Conservation (phyloP, 176 grass and related monocot genomes). For the Olyra latifolia region DNA sequence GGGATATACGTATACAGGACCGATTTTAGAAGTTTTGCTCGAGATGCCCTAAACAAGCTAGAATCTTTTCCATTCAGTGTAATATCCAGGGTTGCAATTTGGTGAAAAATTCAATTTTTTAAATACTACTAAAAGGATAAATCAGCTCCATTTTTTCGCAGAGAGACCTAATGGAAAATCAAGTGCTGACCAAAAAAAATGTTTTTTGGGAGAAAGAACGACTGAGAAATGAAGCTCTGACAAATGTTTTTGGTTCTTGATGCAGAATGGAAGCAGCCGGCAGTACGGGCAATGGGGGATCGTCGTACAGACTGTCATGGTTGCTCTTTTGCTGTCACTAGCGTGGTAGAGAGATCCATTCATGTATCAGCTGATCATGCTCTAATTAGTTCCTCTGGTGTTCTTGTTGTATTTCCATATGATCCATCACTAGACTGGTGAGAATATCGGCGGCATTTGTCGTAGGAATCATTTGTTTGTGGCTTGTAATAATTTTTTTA, state of each 20-base stretch:
- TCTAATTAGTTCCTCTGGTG: slow-evolving; percentile 2
- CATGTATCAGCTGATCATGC: slow-evolving; percentile 4
- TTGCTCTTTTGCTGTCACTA: slow-evolving; percentile 34
- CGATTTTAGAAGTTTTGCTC: too few species aligned
- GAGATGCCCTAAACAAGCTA: too few species aligned
- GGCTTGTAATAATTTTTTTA: slow-evolving; percentile 37
- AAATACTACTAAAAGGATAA: not conserved
- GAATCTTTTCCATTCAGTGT: too few species aligned
- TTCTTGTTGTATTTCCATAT: not conserved
- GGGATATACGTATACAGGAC: too few species aligned
- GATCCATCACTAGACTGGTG: slow-evolving; percentile 2
- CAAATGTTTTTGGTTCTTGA: not conserved
- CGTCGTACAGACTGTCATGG: slow-evolving; percentile 34
- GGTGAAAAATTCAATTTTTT: not conserved
- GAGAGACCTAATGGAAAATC: too few species aligned
- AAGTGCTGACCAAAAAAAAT: too few species aligned
- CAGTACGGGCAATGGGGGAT: slow-evolving; percentile 10
- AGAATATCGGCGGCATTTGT: slow-evolving; percentile 33
- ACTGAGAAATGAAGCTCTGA: not conserved
- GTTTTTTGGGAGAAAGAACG: not conserved
- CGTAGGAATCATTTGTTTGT: slow-evolving; percentile 30
- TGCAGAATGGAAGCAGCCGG: slow-evolving; percentile 30
- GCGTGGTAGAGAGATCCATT: slow-evolving; percentile 34
- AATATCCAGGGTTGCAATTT: not conserved
- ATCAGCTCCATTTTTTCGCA: not conserved